Conservation (phyloP, 306 rosid genomes). For the Citrullus colocynthis region DNA sequence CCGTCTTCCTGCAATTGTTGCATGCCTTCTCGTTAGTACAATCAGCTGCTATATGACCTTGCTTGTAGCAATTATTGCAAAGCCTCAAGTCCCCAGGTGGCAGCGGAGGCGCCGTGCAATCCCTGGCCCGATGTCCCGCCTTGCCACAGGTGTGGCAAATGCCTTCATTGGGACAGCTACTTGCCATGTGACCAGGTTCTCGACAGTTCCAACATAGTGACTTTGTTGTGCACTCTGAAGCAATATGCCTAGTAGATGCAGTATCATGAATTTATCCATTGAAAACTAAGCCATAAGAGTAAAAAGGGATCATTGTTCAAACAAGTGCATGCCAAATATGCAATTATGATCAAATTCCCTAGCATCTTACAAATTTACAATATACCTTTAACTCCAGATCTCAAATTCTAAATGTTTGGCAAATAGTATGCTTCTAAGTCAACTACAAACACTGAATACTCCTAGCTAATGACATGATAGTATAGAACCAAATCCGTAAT, state of each 20-base stretch:
- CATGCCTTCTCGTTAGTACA: constrained; percentile 99
- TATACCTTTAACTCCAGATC: neutral
- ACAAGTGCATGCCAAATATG: neutral
- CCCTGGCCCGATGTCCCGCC: constrained; percentile 91
- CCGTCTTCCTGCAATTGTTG: constrained; percentile 94
- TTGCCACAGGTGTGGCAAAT: constrained; percentile 97
- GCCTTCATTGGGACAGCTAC: constrained; percentile 83
- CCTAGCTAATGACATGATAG: neutral
- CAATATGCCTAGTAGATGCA: constrained; percentile 56
- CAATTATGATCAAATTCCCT: neutral
- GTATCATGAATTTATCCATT: neutral
- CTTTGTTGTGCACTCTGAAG: constrained; percentile 89
- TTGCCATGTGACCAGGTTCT: constrained; percentile 97
- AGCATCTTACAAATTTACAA: neutral
- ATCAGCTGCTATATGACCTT: constrained; percentile 93
- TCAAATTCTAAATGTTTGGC: neutral
- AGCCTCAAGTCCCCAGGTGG: constrained; percentile 88
- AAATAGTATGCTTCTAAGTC: no score
- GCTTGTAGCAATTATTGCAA: constrained; percentile 98
- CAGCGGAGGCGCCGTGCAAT: constrained; percentile 69
- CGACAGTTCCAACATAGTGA: constrained; percentile 97
- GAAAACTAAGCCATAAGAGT: neutral
- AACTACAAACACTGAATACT: neutral
- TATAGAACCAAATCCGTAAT: neutral
- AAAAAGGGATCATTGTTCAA: neutral